Evolutionary conservation across 1,284 basidiomycete genomes (phyloP), one percentile per base, ranked within the genome.

Genomic region (Ceratobasidium theobromae): DNA sequence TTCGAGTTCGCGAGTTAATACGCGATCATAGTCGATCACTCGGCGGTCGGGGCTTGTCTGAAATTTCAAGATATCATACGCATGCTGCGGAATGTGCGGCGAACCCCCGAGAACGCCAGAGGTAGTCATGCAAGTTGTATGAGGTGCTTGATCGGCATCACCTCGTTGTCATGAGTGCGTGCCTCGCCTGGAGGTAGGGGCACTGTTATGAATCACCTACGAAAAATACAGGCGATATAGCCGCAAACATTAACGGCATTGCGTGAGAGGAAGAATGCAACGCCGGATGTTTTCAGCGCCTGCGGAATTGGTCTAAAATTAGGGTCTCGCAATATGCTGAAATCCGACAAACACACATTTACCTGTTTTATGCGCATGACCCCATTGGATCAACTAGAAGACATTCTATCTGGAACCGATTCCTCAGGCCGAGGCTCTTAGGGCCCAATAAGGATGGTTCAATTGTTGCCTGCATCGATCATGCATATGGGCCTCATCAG

Each of bases 361-460:
- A 4, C 14, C 5, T 43, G 21, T 43, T 18, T 18, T 18, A 43
- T 18, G 40, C 40, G 21, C 21, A 43, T 43, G 40, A 43, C 4
- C 6, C 27, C 6, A 6, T 5, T 6, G 21, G 45, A 21, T 48
- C 21, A 25, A 48, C 16, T 43, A 16, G 21, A 11, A 21, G 4
- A 48, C 21, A 21, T 48, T 38, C 23, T 64, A 64, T 64, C 40
- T 64, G 40, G 23, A 32, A 38, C 2, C 5, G 21, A 12, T 25
- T 52, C 53, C 60, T 52, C 60, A 64, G 60, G 60, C 49, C 60
- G 53, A 64, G 60, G 48, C 30, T 33, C 35, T n/a, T 30, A 16
- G 27, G 32, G 49, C n/a, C n/a, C 27, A 52, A 64, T n/a, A 38
- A 35, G 60, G 49, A 52, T 64, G 45, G 60, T 38, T 14, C 38